phyloP scores from a whole-genome alignment of 306 rosid genomes.

The Vigna angularis region DNA sequence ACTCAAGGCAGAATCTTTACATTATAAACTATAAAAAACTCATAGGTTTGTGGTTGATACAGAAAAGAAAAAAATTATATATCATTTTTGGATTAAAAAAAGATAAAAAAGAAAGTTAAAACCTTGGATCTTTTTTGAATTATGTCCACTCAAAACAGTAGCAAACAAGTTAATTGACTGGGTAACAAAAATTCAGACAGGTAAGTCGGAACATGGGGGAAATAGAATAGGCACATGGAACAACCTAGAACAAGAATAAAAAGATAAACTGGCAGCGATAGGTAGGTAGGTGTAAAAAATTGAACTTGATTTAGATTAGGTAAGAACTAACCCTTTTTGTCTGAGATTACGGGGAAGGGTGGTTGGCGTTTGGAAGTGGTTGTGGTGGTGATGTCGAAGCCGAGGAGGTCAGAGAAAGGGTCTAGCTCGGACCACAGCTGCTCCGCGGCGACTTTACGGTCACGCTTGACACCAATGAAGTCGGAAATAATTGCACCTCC shows the following conservation, averaged over 20 bases:
- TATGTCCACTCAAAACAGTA: neutral
- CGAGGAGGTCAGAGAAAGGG: constrained; percentile 66
- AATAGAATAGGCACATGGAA: neutral
- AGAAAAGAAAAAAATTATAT: no score
- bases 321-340: constrained; percentile 41
- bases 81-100: no score
- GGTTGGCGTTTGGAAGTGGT: neutral
- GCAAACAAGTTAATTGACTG: neutral
- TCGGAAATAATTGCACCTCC: constrained; percentile 95
- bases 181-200: neutral
- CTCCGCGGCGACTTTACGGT: constrained; percentile 50
- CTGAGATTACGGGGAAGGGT: neutral
- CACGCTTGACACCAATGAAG: constrained; percentile 58
- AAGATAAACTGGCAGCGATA: neutral
- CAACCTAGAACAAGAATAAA: neutral
- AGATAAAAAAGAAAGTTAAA: neutral
- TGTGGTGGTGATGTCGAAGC: constrained; percentile 40
- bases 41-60: no score
- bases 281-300: neutral
- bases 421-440: constrained; percentile 74
- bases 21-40: no score
- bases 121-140: neutral
- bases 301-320: neutral
- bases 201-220: neutral
- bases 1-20: no score